These are phyloP conservation scores for Cymbidium sinense DNA, from an alignment of 106 monocot species.

Conservation along the genomic window DNA sequence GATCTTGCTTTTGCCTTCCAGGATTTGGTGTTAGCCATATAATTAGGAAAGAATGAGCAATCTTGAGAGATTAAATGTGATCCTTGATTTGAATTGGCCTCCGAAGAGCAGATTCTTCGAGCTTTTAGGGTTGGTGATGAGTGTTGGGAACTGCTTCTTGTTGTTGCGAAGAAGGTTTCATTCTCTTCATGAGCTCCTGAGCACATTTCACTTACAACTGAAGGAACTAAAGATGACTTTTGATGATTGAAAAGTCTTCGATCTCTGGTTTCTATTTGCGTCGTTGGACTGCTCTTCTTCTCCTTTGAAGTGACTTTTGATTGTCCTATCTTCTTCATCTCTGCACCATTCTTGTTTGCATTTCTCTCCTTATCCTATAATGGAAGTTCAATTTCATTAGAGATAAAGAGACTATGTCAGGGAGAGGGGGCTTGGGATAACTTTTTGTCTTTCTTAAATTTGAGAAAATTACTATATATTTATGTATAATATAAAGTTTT, in stretches of 20 bases:
- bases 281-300: slow-evolving; percentile 20
- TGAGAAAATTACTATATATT: no score
- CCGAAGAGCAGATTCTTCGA: slow-evolving; percentile 5
- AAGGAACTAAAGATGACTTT: background rate
- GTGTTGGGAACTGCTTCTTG: no score
- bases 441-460: no score
- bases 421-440: no score
- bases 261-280: slow-evolving; percentile 7
- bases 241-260: background rate
- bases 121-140: background rate
- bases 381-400: no score
- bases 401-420: no score
- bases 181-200: slow-evolving; percentile 6
- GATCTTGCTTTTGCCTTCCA: slow-evolving; percentile 48
- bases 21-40: slow-evolving; percentile 58
- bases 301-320: slow-evolving; percentile 23
- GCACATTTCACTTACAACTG: background rate
- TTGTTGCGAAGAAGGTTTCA: no score
- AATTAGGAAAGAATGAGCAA: slow-evolving; percentile 9
- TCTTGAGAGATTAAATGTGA: no score
- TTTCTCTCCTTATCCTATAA: slow-evolving; percentile 18
- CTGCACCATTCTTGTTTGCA: slow-evolving; percentile 8
- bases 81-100: background rate
- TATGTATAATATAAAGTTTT: no score
- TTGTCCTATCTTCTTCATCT: slow-evolving; percentile 28